A percentile compares a stretch with the other conserved stretches of the same genome.
Conservation (phyloP, 2,329 filamentous ascomycete species). For the Colletotrichum lupini region DNA sequence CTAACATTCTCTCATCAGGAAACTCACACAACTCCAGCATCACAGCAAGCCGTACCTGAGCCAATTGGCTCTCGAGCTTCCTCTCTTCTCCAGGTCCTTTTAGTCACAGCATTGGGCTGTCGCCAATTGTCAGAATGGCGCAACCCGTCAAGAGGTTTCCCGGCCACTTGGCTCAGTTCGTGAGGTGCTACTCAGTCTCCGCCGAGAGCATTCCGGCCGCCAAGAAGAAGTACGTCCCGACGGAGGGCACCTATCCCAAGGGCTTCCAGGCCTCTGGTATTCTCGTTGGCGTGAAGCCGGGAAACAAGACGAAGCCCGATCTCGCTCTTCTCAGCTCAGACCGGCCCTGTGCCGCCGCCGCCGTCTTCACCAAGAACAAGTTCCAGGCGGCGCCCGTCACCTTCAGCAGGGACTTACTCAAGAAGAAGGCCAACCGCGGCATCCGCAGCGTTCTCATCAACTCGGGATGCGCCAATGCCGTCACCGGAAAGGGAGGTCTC, state of each 20-base stretch:
- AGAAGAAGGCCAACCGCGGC: conserved; percentile 72
- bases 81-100: neutral
- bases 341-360: conserved; percentile 84
- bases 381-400: conserved; percentile 97
- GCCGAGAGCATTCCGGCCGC: conserved; percentile 74
- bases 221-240: conserved; percentile 92
- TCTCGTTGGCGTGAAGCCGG: conserved; percentile 92
- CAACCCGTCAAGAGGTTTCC: conserved; percentile 35
- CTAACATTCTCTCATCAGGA: conserved; percentile 15
- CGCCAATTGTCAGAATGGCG: conserved; percentile 29
- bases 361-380: conserved; percentile 97
- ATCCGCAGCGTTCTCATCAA: conserved; percentile 90
- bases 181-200: conserved; percentile 69
- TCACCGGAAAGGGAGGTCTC: conserved; percentile 89
- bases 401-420: conserved; percentile 79
- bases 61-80: conserved; percentile 24
- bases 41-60: conserved; percentile 10
- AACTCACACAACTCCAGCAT: conserved; percentile 3
- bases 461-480: conserved; percentile 96
- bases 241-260: conserved; percentile 85
- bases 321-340: conserved; percentile 90
- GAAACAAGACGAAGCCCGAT: conserved; percentile 91
- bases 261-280: conserved; percentile 90
- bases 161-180: conserved; percentile 35
- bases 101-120: neutral